Evolutionary conservation across 768 basidiomycete genomes (phyloP), one percentile per base, ranked within the genome.

Genomic region (Podaxis carcinomalis): DNA sequence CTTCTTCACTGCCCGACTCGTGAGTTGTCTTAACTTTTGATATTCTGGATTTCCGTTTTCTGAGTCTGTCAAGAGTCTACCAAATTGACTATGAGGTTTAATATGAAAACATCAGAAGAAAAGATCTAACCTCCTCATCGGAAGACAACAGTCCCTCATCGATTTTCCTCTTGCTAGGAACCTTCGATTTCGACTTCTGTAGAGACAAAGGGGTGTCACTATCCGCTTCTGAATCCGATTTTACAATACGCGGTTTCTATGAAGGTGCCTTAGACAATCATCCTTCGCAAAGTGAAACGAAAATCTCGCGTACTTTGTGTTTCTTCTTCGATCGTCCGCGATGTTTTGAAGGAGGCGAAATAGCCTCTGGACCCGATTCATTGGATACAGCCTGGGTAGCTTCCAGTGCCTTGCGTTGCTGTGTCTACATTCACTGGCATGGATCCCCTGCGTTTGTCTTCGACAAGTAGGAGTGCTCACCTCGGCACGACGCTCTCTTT

Each of bases 401-500:
- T 6, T 61, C 59, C 21, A 54, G 37, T 19, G 52, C 59, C 35
- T 39, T 61, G 32, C 59, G 52, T 19, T 55, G 32, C 7, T 49
- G 52, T 25, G 52, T 61, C 59, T 61, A 35, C 11, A 10, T 6
- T 25, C 7, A 35, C 35, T 14, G 13, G n/a, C n/a, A 32, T 60
- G 37, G 53, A 14, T 16, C 9, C 36, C 28, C 21, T n/a, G 9
- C 11, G 9, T 16, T 23, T 46, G n/a, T 10, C 3, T 13, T 49
- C 25, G 47, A 21, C 25, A 16, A 16, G 9, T 21, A 25, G 4
- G 25, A 23, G 9, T 19, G 47, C 50, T 54, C 19, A 55, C 63
- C 27, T 66, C 42, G 46, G 63, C 62, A 52, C 62, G 61, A 14
- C 50, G 58, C n/a, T 65, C 50, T 23, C 27, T 27, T 53, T 65